Evolutionary conservation across 257 asterid genomes (phyloP).

Genomic region (Cynanchum wilfordii): DNA sequence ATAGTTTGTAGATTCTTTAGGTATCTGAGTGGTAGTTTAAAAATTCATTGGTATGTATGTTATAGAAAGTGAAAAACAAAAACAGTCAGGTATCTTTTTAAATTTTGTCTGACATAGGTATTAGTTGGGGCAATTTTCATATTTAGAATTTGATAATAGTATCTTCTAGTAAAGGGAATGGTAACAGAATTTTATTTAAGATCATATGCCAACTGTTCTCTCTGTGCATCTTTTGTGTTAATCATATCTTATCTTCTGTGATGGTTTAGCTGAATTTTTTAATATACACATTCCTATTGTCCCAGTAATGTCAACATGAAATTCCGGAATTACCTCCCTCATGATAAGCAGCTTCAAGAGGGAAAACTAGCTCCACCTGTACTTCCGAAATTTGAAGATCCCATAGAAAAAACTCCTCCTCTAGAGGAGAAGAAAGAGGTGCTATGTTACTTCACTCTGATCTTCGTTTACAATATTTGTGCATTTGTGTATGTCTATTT

Average conservation of each 20-base stretch:
- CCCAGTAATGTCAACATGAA: slow-evolving; percentile 65
- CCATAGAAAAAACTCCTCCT: slow-evolving; percentile 53
- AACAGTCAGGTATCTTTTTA: too few species aligned
- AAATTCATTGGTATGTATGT: too few species aligned
- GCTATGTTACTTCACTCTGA: slow-evolving; percentile 4
- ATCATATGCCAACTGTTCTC: neutral
- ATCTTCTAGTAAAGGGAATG: neutral
- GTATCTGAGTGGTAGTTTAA: too few species aligned
- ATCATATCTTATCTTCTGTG: neutral
- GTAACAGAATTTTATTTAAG: neutral
- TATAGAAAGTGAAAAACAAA: too few species aligned
- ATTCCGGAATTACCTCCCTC: slow-evolving; percentile 95
- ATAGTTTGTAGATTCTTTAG: too few species aligned
- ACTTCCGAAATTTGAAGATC: slow-evolving; percentile 87
- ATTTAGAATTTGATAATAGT: neutral
- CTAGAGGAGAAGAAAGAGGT: slow-evolving; percentile 83
- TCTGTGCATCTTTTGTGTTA: neutral
- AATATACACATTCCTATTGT: neutral
- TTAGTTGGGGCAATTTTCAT: too few species aligned
- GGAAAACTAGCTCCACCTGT: slow-evolving; percentile 87
- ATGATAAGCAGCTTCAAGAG: slow-evolving; percentile 92
- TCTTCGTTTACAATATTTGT: neutral
- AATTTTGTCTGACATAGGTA: too few species aligned
- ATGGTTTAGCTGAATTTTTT: neutral
- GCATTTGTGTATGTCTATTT: neutral